Base-by-base conservation (phyloP, 2,329 filamentous ascomycete genomes). In the Anthostomella pinea region DNA sequence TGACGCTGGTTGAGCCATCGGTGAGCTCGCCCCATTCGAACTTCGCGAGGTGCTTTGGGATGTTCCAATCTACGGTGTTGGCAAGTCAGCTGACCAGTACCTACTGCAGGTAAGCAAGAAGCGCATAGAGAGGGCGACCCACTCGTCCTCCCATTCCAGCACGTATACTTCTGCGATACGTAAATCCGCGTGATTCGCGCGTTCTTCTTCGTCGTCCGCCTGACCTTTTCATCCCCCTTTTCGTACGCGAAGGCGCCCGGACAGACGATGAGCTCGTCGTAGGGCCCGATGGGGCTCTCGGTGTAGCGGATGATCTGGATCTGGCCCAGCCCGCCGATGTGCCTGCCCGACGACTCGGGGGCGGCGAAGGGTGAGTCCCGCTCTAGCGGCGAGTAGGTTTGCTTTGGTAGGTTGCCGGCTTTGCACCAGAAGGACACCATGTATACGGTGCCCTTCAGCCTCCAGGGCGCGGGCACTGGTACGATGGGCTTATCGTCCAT, bases 121-220 rank as follows among this genome's bases (percentile, higher is more conserved):
- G 13, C 9, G 18, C 16, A 5, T 18, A 15, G 20, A 28, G 36
- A 38, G 11, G n/a, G 32, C 13, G 17, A 55, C 63, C 51, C 48
- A 74, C 71, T 73, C 20, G 58, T 65, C 24, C 73, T 57, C 7
- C 73, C 74, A 39, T 77, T 77, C 56, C 68, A 76, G 45, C 68
- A 70, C 0, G 70, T 73, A 15, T 69, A 50, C 45, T 69, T 68
- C 43, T 73, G 68, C 14, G 71, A 75, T 10, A 77, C 74, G 46
- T 76, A 77, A 8, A 76, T 72, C 15, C 72, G 64, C n/a, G 72
- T 73, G 45, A 75, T 66, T 21, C 69, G 61, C 6, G 59, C 49
- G 31, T 64, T 68, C 24, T 55, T 60, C 38, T 52, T 62, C 37
- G 48, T 63, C 15, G 50, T 44, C 9, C 53, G 51, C 43, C 51